phyloP scores from a whole-genome alignment of 2,329 filamentous ascomycete species.

The Alternaria sp. region DNA sequence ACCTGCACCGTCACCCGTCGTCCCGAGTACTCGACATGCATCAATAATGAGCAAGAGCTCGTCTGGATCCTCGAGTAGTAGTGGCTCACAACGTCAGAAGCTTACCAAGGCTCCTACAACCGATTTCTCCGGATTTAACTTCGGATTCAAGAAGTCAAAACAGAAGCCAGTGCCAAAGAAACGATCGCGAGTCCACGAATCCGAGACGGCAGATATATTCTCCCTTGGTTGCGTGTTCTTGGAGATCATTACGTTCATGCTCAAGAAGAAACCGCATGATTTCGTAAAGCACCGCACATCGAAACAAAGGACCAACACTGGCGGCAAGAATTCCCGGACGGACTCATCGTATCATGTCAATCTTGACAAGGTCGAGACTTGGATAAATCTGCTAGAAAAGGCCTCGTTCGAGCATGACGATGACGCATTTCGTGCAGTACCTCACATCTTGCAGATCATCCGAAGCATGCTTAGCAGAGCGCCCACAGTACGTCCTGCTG shows the following conservation, averaged over 20 bases:
- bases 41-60: conserved; percentile 50
- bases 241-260: conserved; percentile 73
- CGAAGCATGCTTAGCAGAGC: conserved; percentile 54
- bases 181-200: conserved; percentile 43
- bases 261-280: conserved; percentile 71
- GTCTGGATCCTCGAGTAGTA: conserved; percentile 44
- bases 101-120: conserved; percentile 44
- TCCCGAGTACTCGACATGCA: conserved; percentile 33
- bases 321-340: conserved; percentile 62
- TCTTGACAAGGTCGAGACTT: conserved; percentile 71
- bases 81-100: conserved; percentile 44
- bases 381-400: conserved; percentile 69
- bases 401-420: conserved; percentile 59
- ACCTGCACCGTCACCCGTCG: conserved; percentile 20
- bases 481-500: conserved; percentile 52
- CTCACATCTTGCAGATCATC: conserved; percentile 52
- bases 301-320: conserved; percentile 64
- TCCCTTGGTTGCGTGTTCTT: conserved; percentile 76
- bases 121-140: conserved; percentile 49
- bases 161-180: conserved; percentile 39
- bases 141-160: conserved; percentile 45
- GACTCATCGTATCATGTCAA: conserved; percentile 79
- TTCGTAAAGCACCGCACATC: conserved; percentile 72
- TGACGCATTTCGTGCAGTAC: conserved; percentile 51
- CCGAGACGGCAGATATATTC: conserved; percentile 70